These are phyloP conservation scores for Penicillium tannophilum DNA, from an alignment of 495 filamentous ascomycete genomes.

Conservation along the genomic window DNA sequence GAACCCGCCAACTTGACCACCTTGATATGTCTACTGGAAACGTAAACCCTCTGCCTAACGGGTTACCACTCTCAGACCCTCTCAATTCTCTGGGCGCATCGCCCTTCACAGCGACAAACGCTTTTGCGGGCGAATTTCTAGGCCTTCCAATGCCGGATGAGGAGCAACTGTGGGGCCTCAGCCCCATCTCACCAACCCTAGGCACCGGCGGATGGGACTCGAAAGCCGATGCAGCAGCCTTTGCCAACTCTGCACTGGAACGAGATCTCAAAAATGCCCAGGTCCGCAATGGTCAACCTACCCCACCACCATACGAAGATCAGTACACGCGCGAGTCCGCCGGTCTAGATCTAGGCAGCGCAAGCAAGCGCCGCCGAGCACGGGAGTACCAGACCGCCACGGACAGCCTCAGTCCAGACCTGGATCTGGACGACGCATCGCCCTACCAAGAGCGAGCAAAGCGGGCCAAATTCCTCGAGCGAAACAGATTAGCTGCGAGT, in stretches of 20 bases:
- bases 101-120: constrained; percentile 26
- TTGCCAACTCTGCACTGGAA: constrained; percentile 28
- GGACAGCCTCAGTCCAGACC: constrained; percentile 27
- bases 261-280: constrained; percentile 41
- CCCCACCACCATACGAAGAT: constrained; percentile 42
- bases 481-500: constrained; percentile 80
- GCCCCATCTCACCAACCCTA: constrained; percentile 35
- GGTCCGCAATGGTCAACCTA: constrained; percentile 47
- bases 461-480: constrained; percentile 65
- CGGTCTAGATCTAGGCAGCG: constrained; percentile 14
- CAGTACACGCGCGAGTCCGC: constrained; percentile 13
- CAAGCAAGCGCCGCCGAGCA: constrained; percentile 17
- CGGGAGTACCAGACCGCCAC: constrained; percentile 22
- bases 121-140: constrained; percentile 34
- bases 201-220: constrained; percentile 28
- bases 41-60: constrained; percentile 22
- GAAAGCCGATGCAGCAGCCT: constrained; percentile 29
- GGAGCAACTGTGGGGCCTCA: constrained; percentile 37
- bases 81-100: constrained; percentile 18
- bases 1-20: background rate
- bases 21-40: constrained; percentile 25
- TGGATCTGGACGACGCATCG: constrained; percentile 27
- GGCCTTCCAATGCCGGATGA: constrained; percentile 34
- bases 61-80: constrained; percentile 15
- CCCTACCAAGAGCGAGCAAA: constrained; percentile 32